Base-by-base conservation (phyloP, 148 eudicot genomes). In the Gaultheria prostrata region DNA sequence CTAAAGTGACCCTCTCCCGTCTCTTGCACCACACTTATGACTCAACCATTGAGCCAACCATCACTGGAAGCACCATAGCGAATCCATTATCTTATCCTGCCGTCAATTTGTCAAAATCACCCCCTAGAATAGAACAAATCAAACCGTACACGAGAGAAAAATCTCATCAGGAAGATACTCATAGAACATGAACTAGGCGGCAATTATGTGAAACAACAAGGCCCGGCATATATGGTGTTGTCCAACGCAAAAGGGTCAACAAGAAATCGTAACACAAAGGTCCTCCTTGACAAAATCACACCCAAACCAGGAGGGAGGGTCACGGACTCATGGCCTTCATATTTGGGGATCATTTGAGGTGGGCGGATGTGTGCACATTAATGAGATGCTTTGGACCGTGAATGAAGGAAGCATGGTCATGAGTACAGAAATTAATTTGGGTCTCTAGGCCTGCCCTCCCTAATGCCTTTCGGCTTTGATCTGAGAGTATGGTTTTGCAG, bases 141-240 rank as follows among this genome's bases (percentile, higher is more conserved):
- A 95, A 86, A 93, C 72, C 6, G 95, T 95, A 86, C 94, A 98
- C 97, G 97, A 96, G 65, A 96, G 82, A 78, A 80, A 93, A 85
- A 96, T 84, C 93, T 96, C 98, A 81, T 94, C 98, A 83, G 94
- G 92, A 67, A 96, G 84, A 83, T 96, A 96, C 24, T 93, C 98
- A 87, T 88, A 94, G 26, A 94, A 96, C 85, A 96, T 69, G 20
- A 93, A 89, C 84, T 91, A 82, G 26, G 91, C 94, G 45, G 95
- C 93, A 51, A 87, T 86, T 88, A 96, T 85, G 78, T 96, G 94
- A 79, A 96, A 96, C 91, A 91, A 93, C 91, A 91, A 93, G 93
- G 85, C 94, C 97, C 86, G 97, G 87, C 39, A 94, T 85, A 85
- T 93, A 96, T 13, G 92, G 81, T 17, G 87, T 88, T n/a, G 56